Conservation (phyloP, 2,329 filamentous ascomycete species). For the Ceratocystis ficicola region DNA sequence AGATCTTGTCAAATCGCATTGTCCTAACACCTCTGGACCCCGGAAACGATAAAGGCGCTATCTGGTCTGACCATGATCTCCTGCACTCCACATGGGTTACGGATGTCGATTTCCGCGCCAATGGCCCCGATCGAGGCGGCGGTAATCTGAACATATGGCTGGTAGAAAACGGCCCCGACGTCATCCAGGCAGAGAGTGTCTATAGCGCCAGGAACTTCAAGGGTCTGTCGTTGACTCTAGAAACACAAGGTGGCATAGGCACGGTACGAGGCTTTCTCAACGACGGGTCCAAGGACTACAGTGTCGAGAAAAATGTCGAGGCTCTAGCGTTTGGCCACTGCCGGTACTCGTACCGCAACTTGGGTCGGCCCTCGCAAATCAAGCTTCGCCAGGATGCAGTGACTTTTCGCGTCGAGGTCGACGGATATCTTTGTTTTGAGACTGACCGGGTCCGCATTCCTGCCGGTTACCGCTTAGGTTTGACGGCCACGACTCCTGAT, state of each 20-base stretch:
- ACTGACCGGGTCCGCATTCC: slow-evolving; percentile 69
- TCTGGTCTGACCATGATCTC: slow-evolving; percentile 61
- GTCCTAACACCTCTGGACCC: slow-evolving; percentile 82
- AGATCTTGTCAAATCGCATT: slow-evolving; percentile 74
- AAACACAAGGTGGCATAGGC: slow-evolving; percentile 66
- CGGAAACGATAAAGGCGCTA: slow-evolving; percentile 68
- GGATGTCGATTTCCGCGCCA: slow-evolving; percentile 78
- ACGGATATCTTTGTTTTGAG: slow-evolving; percentile 71
- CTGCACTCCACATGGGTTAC: slow-evolving; percentile 61
- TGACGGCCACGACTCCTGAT: slow-evolving; percentile 80
- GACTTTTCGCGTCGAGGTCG: slow-evolving; percentile 65
- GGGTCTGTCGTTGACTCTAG: slow-evolving; percentile 76
- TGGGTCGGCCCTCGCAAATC: slow-evolving; percentile 70
- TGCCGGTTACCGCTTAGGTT: slow-evolving; percentile 67
- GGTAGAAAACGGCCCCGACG: slow-evolving; percentile 52
- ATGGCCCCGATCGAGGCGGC: slow-evolving; percentile 69
- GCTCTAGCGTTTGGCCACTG: slow-evolving; percentile 87
- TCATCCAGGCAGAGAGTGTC: slow-evolving; percentile 60
- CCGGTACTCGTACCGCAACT: slow-evolving; percentile 79
- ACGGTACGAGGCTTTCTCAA: slow-evolving; percentile 88
- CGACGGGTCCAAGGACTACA: slow-evolving; percentile 73
- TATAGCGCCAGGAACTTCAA: slow-evolving; percentile 81
- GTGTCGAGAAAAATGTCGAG: slow-evolving; percentile 63
- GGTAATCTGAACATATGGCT: slow-evolving; percentile 96
- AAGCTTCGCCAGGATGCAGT: slow-evolving; percentile 54